A percentile compares a stretch with the other conserved stretches of the same genome.
Conservation (phyloP, 2,329 filamentous ascomycete genomes). For the Penicillium sp. region DNA sequence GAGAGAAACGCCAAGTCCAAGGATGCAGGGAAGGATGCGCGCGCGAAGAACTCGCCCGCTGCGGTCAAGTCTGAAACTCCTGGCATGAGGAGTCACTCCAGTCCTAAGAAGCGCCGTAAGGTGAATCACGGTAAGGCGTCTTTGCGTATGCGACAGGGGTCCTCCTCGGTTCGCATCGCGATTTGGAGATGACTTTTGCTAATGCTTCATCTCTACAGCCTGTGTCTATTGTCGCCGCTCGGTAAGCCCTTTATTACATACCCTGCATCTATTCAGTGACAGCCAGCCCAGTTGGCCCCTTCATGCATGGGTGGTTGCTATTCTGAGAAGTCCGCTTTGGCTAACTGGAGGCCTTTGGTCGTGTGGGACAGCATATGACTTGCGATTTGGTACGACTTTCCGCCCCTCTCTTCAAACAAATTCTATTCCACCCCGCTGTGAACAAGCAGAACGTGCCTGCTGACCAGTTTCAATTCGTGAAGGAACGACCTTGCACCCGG, state of each 20-base stretch:
- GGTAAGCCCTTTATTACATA: constrained; percentile 56
- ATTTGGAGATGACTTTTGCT: constrained; percentile 20
- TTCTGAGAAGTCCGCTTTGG: constrained; percentile 30
- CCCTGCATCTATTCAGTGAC: constrained; percentile 18
- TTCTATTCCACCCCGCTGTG: constrained; percentile 18
- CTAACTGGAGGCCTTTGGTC: constrained; percentile 39
- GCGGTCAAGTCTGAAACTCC: constrained; percentile 32
- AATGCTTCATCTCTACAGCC: constrained; percentile 51
- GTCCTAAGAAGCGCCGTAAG: constrained; percentile 79
- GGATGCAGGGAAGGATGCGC: constrained; percentile 28
- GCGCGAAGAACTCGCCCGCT: constrained; percentile 28
- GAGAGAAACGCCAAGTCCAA: constrained; percentile 28
- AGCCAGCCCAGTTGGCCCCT: neutral
- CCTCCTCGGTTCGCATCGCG: constrained; percentile 14
- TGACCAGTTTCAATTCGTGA: constrained; percentile 20
- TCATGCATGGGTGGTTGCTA: neutral
- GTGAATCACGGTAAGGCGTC: constrained; percentile 72
- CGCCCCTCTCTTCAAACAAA: constrained; percentile 14
- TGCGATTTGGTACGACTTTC: constrained; percentile 71
- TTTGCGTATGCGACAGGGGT: constrained; percentile 27
- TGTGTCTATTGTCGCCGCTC: constrained; percentile 87
- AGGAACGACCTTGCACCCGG: constrained; percentile 93
- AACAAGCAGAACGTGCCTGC: constrained; percentile 7
- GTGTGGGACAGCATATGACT: constrained; percentile 72
- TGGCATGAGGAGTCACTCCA: constrained; percentile 40